These are phyloP conservation scores for Microsporum audouinii DNA, from an alignment of 2,329 filamentous ascomycete genomes.

Conservation along the genomic window DNA sequence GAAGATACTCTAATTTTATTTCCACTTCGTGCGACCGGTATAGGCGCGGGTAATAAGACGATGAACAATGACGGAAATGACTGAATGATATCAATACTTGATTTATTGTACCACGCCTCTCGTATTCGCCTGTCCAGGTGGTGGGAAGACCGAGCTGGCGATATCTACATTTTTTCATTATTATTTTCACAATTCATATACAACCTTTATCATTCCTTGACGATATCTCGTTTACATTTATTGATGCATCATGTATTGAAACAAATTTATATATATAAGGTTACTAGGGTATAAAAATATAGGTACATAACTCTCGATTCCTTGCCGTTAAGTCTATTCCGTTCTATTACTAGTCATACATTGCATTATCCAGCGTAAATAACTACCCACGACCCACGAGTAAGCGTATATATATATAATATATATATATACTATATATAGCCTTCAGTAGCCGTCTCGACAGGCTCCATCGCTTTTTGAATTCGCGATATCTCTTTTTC, in stretches of 20 bases:
- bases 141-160: neutral
- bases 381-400: neutral
- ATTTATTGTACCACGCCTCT: neutral
- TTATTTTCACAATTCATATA: neutral
- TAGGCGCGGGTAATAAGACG: neutral
- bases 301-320: neutral
- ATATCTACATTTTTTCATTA: neutral
- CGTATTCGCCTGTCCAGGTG: neutral
- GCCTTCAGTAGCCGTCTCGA: neutral
- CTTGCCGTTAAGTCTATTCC: neutral
- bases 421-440: neutral
- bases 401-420: neutral
- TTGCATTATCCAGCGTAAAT: neutral
- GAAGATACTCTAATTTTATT: neutral
- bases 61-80: neutral
- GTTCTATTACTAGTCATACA: neutral
- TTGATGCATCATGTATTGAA: neutral
- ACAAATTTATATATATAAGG: neutral
- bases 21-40: neutral
- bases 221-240: neutral
- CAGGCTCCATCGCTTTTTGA: neutral
- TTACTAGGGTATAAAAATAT: neutral
- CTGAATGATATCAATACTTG: neutral
- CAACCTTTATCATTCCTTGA: neutral
- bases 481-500: constrained; percentile 15